A percentile compares a stretch with the other conserved stretches of the same genome.
Conservation (phyloP, 1,139 yeast species). For the Yamadazyma diddensiae region DNA sequence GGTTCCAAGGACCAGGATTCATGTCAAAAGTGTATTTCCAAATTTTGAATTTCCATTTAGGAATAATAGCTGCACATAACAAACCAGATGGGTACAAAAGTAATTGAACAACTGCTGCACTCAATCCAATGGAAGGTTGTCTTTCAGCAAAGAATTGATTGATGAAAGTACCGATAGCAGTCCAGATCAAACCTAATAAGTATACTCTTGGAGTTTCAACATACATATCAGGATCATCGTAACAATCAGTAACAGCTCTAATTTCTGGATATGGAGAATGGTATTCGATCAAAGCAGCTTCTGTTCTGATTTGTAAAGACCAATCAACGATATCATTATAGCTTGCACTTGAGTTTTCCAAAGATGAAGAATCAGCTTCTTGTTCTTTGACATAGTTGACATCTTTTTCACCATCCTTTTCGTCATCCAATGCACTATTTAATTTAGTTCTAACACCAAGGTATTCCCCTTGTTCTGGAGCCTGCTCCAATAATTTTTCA, state of each 20-base stretch:
- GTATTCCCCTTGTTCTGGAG: constrained; percentile 4
- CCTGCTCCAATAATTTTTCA: constrained; percentile 14
- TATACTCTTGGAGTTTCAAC: constrained; percentile 60
- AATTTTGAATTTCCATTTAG: constrained; percentile 33
- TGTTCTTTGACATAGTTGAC: constrained; percentile 21
- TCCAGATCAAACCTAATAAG: constrained; percentile 51
- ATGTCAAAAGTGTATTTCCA: constrained; percentile 24
- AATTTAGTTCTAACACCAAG: constrained; percentile 3
- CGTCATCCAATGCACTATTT: constrained; percentile 3
- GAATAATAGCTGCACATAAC: constrained; percentile 19
- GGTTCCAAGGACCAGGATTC: constrained; percentile 52
- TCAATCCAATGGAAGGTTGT: constrained; percentile 46
- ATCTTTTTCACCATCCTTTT: constrained; percentile 7
- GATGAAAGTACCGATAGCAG: constrained; percentile 48
- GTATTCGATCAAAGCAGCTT: constrained; percentile 49
- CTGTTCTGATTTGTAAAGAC: constrained; percentile 32
- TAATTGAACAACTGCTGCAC: constrained; percentile 41
- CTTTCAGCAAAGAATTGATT: constrained; percentile 58
- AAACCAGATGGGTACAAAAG: constrained; percentile 26
- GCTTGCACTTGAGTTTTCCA: constrained; percentile 47
- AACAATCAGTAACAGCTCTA: constrained; percentile 53
- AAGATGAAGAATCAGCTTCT: constrained; percentile 33
- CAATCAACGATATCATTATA: constrained; percentile 22
- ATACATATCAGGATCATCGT: constrained; percentile 49
- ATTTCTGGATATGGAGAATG: constrained; percentile 69